phyloP scores from a whole-genome alignment of 2,329 filamentous ascomycete genomes.

The Colletotrichum siamense region DNA sequence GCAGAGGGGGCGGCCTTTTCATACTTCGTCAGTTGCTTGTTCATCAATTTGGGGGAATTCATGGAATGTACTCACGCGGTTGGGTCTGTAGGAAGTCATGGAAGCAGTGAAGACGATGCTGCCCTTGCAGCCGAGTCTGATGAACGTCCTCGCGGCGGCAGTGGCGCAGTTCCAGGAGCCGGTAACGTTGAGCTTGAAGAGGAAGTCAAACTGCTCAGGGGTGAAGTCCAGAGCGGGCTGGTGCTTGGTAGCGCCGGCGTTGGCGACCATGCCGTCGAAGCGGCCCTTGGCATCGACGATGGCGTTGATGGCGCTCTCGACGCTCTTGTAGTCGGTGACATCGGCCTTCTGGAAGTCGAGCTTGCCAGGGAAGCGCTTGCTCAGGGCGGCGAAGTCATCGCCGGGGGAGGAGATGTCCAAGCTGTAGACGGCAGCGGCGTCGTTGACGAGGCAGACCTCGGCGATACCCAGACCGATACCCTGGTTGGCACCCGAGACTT shows the following conservation, averaged over 20 bases:
- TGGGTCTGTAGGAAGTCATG: conserved; percentile 54
- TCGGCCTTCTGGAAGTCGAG: conserved; percentile 51
- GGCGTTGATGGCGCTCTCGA: conserved; percentile 44
- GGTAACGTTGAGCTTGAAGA: conserved; percentile 48
- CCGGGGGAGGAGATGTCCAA: conserved; percentile 43
- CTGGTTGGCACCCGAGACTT: conserved; percentile 42
- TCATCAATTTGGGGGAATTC: not conserved
- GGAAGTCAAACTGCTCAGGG: not conserved
- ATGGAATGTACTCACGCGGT: conserved; percentile 34
- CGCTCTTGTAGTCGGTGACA: conserved; percentile 46
- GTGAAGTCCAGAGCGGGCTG: conserved; percentile 43
- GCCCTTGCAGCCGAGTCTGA: conserved; percentile 37
- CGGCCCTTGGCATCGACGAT: conserved; percentile 42
- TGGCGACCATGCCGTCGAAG: conserved; percentile 39
- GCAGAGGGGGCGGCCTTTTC: conserved; percentile 51
- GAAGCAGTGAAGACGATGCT: conserved; percentile 50
- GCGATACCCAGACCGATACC: conserved; percentile 45
- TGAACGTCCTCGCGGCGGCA: conserved; percentile 47
- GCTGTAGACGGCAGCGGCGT: conserved; percentile 43
- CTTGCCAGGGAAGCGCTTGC: conserved; percentile 44
- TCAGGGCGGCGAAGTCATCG: conserved; percentile 37
- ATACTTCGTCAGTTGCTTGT: not conserved
- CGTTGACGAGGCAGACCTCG: conserved; percentile 50
- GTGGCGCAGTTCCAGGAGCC: conserved; percentile 51
- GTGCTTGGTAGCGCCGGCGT: conserved; percentile 42